Evolutionary conservation across 176 grass and related monocot species (phyloP), one percentile per base, ranked within the genome.

Genomic region (Miscanthus lutarioriparius): DNA sequence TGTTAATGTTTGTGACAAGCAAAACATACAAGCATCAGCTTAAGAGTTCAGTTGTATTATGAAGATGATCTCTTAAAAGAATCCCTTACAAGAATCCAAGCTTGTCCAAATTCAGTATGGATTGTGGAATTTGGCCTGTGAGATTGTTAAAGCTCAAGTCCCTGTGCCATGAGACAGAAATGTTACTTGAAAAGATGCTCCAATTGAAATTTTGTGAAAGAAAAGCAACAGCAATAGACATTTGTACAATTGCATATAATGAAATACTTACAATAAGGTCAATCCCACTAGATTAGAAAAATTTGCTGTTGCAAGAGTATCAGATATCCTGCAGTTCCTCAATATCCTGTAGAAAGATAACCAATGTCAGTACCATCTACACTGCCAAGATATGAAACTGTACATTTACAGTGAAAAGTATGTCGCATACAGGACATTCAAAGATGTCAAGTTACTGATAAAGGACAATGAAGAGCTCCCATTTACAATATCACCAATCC

Each of bases 131-230:
- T 90, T 87, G 79, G 7, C 93, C 96, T 44, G 93, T 94, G 51
- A 98, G 85, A 87, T 92, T 94, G 78, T 98, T 98, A 67, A 98
- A 98, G 73, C 96, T 98, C 85, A 94, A 87, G 82, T 98, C 96
- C 89, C 93, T 94, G n/a, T 35, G 43, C 27, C 64, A 68, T 58
- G 19, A 30, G 35, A 41, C 32, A 80, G 16, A 13, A 86, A 39
- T 74, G n/a, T 74, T 86, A 28, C 3, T 51, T 20, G 7, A 64
- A 38, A 61, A 14, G 30, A 38, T 16, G 6, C 56, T 65, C 49
- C 59, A 38, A 15, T 84, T 25, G 1, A 54, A 39, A 64, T 11
- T 53, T 49, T 17, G 26, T 8, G 15, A 43, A 41, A 14, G 40
- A 44, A 70, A 14, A 81, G 15, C 0, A 54, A 17, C 22, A 22